These are phyloP conservation scores for Penicillium sp. DNA, from an alignment of 2,329 filamentous ascomycete species.

Conservation along the genomic window DNA sequence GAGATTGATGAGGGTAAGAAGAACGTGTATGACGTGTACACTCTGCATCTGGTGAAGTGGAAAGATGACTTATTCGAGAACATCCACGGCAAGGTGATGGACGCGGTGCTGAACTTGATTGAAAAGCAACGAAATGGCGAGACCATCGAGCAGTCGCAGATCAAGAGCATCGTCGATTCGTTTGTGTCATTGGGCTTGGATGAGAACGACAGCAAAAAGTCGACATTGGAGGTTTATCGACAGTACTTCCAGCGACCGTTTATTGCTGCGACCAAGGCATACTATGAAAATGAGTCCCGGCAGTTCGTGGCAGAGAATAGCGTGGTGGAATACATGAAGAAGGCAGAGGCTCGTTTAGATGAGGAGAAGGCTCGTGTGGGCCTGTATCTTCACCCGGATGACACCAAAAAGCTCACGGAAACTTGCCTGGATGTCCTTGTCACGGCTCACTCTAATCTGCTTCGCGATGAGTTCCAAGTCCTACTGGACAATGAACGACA, in stretches of 20 bases:
- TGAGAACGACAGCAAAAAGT: conserved; percentile 86
- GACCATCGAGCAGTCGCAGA: conserved; percentile 94
- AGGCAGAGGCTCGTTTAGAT: conserved; percentile 80
- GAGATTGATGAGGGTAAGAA: conserved; percentile 99
- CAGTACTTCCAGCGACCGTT: conserved; percentile 91
- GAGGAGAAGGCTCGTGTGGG: conserved; percentile 93
- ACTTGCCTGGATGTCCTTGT: conserved; percentile 87
- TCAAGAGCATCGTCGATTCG: conserved; percentile 94
- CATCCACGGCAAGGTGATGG: conserved; percentile 87
- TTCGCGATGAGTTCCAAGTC: conserved; percentile 92
- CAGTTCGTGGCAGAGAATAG: conserved; percentile 95
- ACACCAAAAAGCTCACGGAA: conserved; percentile 76
- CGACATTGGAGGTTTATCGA: conserved; percentile 91
- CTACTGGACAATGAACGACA: conserved; percentile 90
- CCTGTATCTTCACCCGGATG: conserved; percentile 87
- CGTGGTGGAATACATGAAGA: conserved; percentile 99
- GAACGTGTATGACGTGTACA: conserved; percentile 97
- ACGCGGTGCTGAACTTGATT: conserved; percentile 85
- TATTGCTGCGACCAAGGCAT: conserved; percentile 73
- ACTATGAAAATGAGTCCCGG: conserved; percentile 88
- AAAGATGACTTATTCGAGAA: conserved; percentile 81
- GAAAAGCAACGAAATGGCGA: conserved; percentile 97
- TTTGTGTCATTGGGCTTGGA: conserved; percentile 94
- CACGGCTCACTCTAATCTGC: conserved; percentile 74
- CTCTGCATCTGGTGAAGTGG: conserved; percentile 92